Conservation (phyloP, 2,329 filamentous ascomycete species). For the Exophiala calicioides region DNA sequence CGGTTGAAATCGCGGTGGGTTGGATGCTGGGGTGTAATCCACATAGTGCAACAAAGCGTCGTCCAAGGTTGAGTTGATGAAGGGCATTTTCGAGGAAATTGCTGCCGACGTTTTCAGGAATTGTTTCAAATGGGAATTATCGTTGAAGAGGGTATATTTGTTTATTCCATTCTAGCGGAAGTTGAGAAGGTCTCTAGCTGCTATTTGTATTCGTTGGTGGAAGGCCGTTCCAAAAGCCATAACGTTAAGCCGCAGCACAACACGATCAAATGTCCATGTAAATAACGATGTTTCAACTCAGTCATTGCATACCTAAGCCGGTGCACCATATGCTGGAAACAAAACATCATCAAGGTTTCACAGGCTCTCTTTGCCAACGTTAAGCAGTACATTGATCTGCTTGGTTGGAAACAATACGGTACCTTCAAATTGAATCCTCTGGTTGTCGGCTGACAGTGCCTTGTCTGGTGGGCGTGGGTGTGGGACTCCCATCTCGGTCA, state of each 20-base stretch:
- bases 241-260: neutral
- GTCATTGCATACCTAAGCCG: neutral
- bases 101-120: neutral
- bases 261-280: too few relatives aligned
- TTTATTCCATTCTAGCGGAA: neutral
- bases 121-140: neutral
- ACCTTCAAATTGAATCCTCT: conserved; percentile 15
- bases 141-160: neutral
- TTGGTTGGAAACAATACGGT: too few relatives aligned
- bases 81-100: conserved; percentile 20
- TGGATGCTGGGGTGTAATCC: conserved; percentile 30
- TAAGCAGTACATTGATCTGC: too few relatives aligned
- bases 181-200: neutral
- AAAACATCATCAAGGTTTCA: too few relatives aligned
- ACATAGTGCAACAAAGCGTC: conserved; percentile 23
- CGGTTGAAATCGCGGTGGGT: conserved; percentile 19
- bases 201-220: neutral
- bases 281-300: neutral
- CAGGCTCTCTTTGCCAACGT: too few relatives aligned
- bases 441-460: conserved; percentile 30
- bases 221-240: too few relatives aligned
- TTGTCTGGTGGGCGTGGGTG: conserved; percentile 33
- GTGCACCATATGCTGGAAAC: too few relatives aligned
- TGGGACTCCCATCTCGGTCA: conserved; percentile 32
- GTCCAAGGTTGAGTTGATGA: conserved; percentile 24